These are phyloP conservation scores for Grigorovia humatica DNA, from an alignment of 805 yeast species.

Conservation along the genomic window DNA sequence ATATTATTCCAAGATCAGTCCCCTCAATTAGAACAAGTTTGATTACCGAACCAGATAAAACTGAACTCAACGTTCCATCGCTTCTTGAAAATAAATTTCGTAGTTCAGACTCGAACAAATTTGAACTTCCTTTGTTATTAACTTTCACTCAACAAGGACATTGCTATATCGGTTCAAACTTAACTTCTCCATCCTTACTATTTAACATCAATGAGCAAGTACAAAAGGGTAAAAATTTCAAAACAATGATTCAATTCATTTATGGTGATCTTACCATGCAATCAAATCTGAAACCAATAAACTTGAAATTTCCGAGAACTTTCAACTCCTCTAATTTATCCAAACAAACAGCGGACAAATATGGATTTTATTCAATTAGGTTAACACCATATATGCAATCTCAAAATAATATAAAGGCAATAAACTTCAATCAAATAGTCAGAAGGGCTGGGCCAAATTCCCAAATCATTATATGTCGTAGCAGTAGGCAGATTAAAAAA, in stretches of 20 bases:
- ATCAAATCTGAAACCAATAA: conserved; percentile 3
- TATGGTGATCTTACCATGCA: neutral
- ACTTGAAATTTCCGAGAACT: conserved; percentile 13
- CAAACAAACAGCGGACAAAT: neutral
- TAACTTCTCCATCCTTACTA: neutral
- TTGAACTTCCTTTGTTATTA: neutral
- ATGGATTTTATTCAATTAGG: conserved; percentile 38
- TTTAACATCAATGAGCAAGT: neutral
- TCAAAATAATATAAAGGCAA: conserved; percentile 62
- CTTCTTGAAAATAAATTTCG: neutral
- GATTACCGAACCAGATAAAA: neutral
- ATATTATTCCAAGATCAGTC: neutral
- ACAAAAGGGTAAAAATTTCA: neutral
- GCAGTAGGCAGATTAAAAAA: conserved; percentile 65
- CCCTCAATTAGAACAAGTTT: neutral
- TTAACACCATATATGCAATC: conserved; percentile 82
- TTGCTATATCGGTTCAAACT: neutral
- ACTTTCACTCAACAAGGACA: conserved; percentile 2
- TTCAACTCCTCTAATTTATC: neutral
- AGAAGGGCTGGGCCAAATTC: conserved; percentile 60
- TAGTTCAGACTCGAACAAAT: neutral
- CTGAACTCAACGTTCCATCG: neutral
- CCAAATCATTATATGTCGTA: conserved; percentile 64
- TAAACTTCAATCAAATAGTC: conserved; percentile 78
- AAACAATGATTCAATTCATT: conserved; percentile 3